phyloP scores from a whole-genome alignment of 2,329 filamentous ascomycete genomes.

The Fusarium newnesense region DNA sequence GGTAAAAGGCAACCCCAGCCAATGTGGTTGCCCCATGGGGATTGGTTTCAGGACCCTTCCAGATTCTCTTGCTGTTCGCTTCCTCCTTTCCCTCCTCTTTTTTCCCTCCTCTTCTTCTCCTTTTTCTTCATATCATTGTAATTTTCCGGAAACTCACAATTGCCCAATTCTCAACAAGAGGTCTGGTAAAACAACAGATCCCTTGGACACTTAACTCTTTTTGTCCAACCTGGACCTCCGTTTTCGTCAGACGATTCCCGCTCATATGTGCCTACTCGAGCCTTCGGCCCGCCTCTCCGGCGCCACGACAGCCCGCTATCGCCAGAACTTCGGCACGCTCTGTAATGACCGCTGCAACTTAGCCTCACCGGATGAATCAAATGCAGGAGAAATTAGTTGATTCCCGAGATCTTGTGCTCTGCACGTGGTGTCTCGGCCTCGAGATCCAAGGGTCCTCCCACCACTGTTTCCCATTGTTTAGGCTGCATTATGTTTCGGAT shows the following conservation, averaged over 20 bases:
- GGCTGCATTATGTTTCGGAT: conserved; percentile 19
- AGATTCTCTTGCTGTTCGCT: neutral
- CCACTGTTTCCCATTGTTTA: neutral
- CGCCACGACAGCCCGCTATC: conserved; percentile 42
- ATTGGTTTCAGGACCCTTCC: conserved; percentile 16
- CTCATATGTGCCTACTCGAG: conserved; percentile 36
- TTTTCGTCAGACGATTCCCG: conserved; percentile 41
- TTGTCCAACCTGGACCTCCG: conserved; percentile 21
- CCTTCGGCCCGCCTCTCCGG: conserved; percentile 52
- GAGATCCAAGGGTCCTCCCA: conserved; percentile 19
- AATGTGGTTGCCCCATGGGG: conserved; percentile 27
- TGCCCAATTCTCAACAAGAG: neutral
- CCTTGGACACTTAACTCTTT: conserved; percentile 24
- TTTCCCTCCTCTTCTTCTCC: conserved; percentile 14
- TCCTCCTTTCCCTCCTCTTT: conserved; percentile 7
- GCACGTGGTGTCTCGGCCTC: conserved; percentile 29
- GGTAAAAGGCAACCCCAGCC: conserved; percentile 15
- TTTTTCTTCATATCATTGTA: conserved; percentile 12
- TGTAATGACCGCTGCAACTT: neutral
- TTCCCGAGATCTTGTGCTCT: conserved; percentile 18
- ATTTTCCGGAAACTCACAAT: neutral
- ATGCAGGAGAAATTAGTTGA: conserved; percentile 11
- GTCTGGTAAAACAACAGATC: neutral
- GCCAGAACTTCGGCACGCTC: conserved; percentile 42
- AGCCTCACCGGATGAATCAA: conserved; percentile 22